Evolutionary conservation across 2,329 filamentous ascomycete genomes (phyloP), one percentile per base, ranked within the genome.

Genomic region (Phyllosticta citribraziliensis): DNA sequence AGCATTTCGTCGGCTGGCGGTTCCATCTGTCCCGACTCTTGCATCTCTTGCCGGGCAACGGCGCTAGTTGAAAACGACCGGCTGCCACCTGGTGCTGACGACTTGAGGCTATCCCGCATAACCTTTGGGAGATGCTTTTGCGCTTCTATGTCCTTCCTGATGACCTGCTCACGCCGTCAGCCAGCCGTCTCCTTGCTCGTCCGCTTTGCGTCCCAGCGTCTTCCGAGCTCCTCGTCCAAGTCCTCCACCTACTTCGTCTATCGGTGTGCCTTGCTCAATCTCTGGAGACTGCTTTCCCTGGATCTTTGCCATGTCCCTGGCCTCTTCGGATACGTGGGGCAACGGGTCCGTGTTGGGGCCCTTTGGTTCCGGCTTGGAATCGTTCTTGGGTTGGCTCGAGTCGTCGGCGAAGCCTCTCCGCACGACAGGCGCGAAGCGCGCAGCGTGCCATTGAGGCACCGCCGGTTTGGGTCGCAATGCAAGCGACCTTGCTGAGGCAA

Each of bases 101-200:
- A 67, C 64, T 81, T 79, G 24, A 83, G 72, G 63, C 82, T 78
- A 65, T 88, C 80, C 68, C 86, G 82, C 74, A 89, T 80, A 24
- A 89, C 81, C 71, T 88, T 81, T 10, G 86, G 86, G 10, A 86
- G 82, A 56, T 86, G 82, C 64, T 87, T 80, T 66, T 79, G 75
- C 33, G 80, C 79, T 61, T 85, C 79, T 68, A 83, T 79, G 68
- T 88, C 85, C 56, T 83, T 81, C 69, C 82, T 77, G 47, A 89
- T 77, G 62, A 88, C 80, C 85, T 88, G 66, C n/a, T 5, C 5
- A 30, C 19, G 10, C 11, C 9, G n/a, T 62, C 47, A 62, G 40
- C 27, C 52, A 11, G 30, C 17, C 40, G 33, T 56, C 9, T 47
- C 2, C 62, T 71, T 55, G 69, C 64, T 24, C 33, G 54, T 47